phyloP scores from a whole-genome alignment of 768 basidiomycete genomes.

The Suillus variegatus region DNA sequence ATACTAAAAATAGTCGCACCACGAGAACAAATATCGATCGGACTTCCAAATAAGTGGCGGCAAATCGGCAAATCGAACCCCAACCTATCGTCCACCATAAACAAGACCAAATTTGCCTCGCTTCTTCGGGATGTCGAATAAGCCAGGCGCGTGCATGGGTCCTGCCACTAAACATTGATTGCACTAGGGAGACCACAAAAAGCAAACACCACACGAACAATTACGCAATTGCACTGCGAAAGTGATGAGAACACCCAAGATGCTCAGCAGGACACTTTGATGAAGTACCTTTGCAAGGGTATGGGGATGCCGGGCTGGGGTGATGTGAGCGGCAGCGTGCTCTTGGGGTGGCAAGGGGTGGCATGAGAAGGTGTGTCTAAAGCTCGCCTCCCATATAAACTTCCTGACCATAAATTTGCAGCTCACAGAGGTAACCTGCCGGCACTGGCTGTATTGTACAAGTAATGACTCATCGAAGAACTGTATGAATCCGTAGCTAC shows the following conservation, averaged over 20 bases:
- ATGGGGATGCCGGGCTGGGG: slow-evolving; percentile 71
- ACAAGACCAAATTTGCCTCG: too few relatives aligned
- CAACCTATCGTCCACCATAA: too few relatives aligned
- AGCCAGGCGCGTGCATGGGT: too few relatives aligned
- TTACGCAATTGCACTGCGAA: too few relatives aligned
- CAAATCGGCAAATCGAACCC: too few relatives aligned
- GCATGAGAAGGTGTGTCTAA: slow-evolving; percentile 87
- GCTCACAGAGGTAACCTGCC: slow-evolving; percentile 89
- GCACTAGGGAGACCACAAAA: too few relatives aligned
- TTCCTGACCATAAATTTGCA: slow-evolving; percentile 31
- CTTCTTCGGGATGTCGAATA: too few relatives aligned
- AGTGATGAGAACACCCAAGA: slow-evolving; percentile 43
- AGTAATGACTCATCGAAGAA: slow-evolving; percentile 66
- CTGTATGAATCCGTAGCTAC: slow-evolving; percentile 37
- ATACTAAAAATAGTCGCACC: too few relatives aligned
- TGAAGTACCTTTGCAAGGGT: slow-evolving; percentile 98
- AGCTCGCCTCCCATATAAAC: slow-evolving; percentile 5
- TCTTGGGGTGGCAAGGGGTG: slow-evolving; percentile 89
- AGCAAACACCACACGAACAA: too few relatives aligned
- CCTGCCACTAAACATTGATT: too few relatives aligned
- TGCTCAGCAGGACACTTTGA: slow-evolving; percentile 70
- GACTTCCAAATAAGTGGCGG: too few relatives aligned
- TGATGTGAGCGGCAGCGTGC: slow-evolving; percentile 64
- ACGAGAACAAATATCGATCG: too few relatives aligned
- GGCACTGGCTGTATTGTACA: slow-evolving; percentile 95